Percentiles rank a stretch among this genome's conserved stretches.
phyloP scores from a whole-genome alignment of 2,329 filamentous ascomycete genomes.

The Colletotrichum orchidophilum region DNA sequence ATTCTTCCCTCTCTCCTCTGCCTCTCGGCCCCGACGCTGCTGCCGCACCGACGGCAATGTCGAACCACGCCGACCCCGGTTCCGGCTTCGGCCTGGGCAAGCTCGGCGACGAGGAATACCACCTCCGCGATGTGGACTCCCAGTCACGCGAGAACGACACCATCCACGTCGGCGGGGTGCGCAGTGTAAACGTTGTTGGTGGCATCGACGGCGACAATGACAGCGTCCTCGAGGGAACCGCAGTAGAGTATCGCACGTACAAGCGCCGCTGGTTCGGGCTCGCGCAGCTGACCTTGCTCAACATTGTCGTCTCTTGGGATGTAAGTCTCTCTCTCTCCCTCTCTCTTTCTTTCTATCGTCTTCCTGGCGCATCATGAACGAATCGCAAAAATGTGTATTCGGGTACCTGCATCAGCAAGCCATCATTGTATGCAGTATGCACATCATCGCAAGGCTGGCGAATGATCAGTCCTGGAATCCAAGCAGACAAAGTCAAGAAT shows the following conservation, averaged over 20 bases:
- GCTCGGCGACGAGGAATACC: constrained; percentile 34
- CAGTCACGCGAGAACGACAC: neutral
- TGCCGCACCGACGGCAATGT: constrained; percentile 4
- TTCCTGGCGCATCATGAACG: neutral
- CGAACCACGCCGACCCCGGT: constrained; percentile 8
- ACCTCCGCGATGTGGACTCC: constrained; percentile 24
- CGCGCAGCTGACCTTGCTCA: constrained; percentile 83
- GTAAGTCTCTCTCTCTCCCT: constrained; percentile 63
- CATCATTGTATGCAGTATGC: neutral
- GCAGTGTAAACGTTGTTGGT: constrained; percentile 32
- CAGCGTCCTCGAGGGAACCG: constrained; percentile 40
- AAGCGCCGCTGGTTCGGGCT: constrained; percentile 91
- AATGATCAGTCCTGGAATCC: no score
- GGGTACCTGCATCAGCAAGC: neutral
- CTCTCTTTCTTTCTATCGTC: neutral
- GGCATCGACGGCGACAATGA: constrained; percentile 36
- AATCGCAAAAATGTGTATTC: neutral
- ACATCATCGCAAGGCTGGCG: constrained; percentile 1
- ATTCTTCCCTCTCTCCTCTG: neutral
- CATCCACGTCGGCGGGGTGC: neutral
- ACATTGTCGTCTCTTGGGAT: constrained; percentile 95
- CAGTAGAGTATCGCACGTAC: constrained; percentile 64
- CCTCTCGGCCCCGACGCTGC: neutral
- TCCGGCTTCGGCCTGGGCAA: constrained; percentile 35
- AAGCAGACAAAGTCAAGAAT: neutral